Conservation (phyloP, 1,139 yeast genomes). For the Hemisphaericaspora xylanilytica region DNA sequence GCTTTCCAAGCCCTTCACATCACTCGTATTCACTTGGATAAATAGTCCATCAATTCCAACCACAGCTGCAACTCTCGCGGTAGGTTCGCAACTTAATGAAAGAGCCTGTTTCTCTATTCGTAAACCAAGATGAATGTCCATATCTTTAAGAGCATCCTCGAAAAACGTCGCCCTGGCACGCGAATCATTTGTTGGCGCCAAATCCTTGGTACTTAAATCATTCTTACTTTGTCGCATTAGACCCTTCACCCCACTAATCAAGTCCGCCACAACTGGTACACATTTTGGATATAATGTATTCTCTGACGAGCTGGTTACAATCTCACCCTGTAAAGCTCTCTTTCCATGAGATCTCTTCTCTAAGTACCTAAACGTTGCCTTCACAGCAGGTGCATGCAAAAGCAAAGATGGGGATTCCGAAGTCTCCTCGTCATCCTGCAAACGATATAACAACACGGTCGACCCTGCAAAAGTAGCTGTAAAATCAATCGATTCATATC, state of each 20-base stretch:
- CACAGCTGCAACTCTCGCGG: constrained; percentile 86
- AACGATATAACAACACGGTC: constrained; percentile 51
- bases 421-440: constrained; percentile 38
- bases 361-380: constrained; percentile 41
- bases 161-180: constrained; percentile 25
- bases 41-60: constrained; percentile 67
- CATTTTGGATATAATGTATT: constrained; percentile 70
- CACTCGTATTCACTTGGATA: constrained; percentile 53
- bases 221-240: constrained; percentile 29
- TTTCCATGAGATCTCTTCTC: constrained; percentile 25
- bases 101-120: constrained; percentile 70
- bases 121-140: constrained; percentile 65
- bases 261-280: constrained; percentile 71
- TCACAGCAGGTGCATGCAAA: constrained; percentile 76
- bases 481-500: constrained; percentile 49
- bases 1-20: constrained; percentile 32
- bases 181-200: constrained; percentile 13
- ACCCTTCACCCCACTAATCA: constrained; percentile 45
- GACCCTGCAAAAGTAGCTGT: constrained; percentile 68
- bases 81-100: constrained; percentile 85
- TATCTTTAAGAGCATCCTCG: constrained; percentile 40
- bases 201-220: constrained; percentile 1
- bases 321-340: constrained; percentile 52
- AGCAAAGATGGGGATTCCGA: constrained; percentile 53
- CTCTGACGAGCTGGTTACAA: constrained; percentile 67